Conservation (phyloP, 1,284 basidiomycete genomes). For the Moniliophthora roreri region DNA sequence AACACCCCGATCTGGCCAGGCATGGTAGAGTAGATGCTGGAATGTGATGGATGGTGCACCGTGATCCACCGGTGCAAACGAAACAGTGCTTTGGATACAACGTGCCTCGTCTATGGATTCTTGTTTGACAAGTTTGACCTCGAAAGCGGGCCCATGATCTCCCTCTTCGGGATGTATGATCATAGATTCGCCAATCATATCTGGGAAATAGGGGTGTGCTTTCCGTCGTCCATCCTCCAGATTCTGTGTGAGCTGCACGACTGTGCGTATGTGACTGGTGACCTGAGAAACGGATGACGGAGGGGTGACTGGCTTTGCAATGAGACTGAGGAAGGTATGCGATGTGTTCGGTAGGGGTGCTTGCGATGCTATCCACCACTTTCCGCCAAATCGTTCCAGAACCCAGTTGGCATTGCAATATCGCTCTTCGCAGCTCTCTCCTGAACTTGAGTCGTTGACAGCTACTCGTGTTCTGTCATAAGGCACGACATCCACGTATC, state of each 20-base stretch:
- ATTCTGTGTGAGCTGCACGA: conserved; percentile 77
- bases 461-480: conserved; percentile 78
- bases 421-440: conserved; percentile 30
- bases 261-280: conserved; percentile 53
- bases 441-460: conserved; percentile 26
- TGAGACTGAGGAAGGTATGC: conserved; percentile 73
- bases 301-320: conserved; percentile 47
- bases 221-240: conserved; percentile 67
- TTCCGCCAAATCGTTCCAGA: conserved; percentile 65
- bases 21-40: conserved; percentile 69
- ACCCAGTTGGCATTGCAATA: conserved; percentile 89
- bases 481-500: conserved; percentile 73
- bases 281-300: conserved; percentile 21
- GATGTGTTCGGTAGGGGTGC: conserved; percentile 70
- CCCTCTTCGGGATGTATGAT: conserved; percentile 48
- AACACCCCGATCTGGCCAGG: conserved; percentile 85
- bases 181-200: conserved; percentile 51
- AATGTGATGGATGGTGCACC: conserved; percentile 43
- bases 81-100: conserved; percentile 55
- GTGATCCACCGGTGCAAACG: conserved; percentile 29
- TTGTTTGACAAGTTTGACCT: conserved; percentile 52
- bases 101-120: conserved; percentile 50
- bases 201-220: conserved; percentile 76
- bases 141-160: conserved; percentile 39
- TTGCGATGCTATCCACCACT: conserved; percentile 84